Base-by-base conservation (phyloP, 2,329 filamentous ascomycete species). In the Alternaria dauci region DNA sequence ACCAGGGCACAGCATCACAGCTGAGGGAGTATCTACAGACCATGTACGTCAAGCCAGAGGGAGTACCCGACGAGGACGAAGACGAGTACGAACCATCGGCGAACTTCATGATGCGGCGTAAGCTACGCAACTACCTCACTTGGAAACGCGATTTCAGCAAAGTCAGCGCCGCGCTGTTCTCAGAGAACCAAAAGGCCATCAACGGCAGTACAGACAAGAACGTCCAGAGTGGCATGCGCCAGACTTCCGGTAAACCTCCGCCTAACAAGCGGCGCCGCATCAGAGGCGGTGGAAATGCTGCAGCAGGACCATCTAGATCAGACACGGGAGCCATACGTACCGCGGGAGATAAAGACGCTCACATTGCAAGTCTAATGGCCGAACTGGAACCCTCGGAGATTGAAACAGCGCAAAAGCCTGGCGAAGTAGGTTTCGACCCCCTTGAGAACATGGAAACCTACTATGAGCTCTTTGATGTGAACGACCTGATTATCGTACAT, bases 131-230 rank as follows among this genome's bases (percentile, higher is more conserved):
- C 70, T 99, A 99, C 73, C 84, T 98, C 26, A 86, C 87, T 43
- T 98, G 95, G 94, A 97, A 97, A 79, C 86, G 87, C 57, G 91
- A 96, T 66, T 96, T 98, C 74, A 89, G 91, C 5, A 91, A 91
- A 70, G 91, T 97, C 69, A 97, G 91, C 70, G 88, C 88, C 16
- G 87, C 88, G 6, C 83, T 96, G 0, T 95, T 94, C 69, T 82
- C 88, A 0, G 92, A 94, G 74, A 94, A 93, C 63, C 89, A 94
- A 76, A 92, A 89, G 71, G 87, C 89, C 8, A 84, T 94, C 60
- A 89, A 88, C 68, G 87, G 89, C 23, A 88, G 88, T 16, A 84
- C 87, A 12, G 89, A 91, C 63, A 81, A 85, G 14, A 82, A 85
- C 4, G 78, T 68, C 72, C 76, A 79, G 78, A 71, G 79, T 69